Percentiles rank a stretch among this genome's conserved stretches.
phyloP scores from a whole-genome alignment of 257 asterid species.

The Ehretia macrophylla region DNA sequence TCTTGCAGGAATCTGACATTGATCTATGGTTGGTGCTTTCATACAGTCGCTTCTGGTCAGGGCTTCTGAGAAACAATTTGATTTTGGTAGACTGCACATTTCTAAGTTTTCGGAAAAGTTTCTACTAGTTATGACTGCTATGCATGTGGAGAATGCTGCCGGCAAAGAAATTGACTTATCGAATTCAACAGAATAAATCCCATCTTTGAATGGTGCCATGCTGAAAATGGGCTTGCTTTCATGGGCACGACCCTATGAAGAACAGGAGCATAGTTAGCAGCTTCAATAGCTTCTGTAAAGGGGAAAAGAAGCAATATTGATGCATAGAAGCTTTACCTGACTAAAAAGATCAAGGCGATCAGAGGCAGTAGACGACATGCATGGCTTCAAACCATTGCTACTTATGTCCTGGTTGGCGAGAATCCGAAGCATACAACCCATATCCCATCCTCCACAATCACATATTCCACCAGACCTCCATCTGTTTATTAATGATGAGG shows the following conservation, averaged over 20 bases:
- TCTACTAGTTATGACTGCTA: conserved; percentile 53
- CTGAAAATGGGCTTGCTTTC: conserved; percentile 53
- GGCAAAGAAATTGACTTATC: conserved; percentile 56
- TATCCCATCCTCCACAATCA: conserved; percentile 99
- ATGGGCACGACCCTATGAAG: conserved; percentile 44
- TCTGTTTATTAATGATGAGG: conserved; percentile 68
- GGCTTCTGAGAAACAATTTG: conserved; percentile 21
- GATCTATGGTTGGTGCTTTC: conserved; percentile 23
- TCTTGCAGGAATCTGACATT: conserved; percentile 42
- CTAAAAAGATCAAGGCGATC: conserved; percentile 46
- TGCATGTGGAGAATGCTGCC: conserved; percentile 78
- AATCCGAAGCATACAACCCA: conserved; percentile 82
- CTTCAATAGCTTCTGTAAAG: neutral
- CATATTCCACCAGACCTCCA: conserved; percentile 85
- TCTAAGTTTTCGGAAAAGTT: conserved; percentile 44
- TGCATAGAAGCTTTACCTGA: conserved; percentile 41
- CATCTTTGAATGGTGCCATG: conserved; percentile 56
- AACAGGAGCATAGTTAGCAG: conserved; percentile 6
- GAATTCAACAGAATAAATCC: conserved; percentile 58
- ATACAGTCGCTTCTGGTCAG: conserved; percentile 13
- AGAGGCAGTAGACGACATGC: conserved; percentile 16
- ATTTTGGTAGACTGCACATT: conserved; percentile 14
- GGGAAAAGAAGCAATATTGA: neutral
- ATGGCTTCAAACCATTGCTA: conserved; percentile 17
- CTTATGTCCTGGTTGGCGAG: conserved; percentile 40